Percentiles rank a stretch among this genome's conserved stretches.
Conservation (phyloP, 257 asterid genomes). For the Craterostigma plantagineum region DNA sequence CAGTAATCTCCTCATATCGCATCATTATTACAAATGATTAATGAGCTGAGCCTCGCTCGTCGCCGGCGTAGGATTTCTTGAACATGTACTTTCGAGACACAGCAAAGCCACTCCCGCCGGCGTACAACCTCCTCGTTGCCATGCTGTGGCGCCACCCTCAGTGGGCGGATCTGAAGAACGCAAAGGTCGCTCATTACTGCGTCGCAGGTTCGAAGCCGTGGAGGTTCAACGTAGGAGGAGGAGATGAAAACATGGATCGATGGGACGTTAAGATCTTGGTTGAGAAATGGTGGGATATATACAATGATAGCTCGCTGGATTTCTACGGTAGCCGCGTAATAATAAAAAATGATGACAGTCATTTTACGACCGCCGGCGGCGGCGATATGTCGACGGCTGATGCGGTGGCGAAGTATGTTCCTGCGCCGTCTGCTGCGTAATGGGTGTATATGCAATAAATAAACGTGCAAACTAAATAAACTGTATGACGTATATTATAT, state of each 20-base stretch:
- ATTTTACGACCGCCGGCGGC: no score
- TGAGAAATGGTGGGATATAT: slow-evolving; percentile 14
- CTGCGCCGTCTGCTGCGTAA: no score
- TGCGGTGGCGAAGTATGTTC: no score
- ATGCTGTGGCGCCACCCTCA: slow-evolving; percentile 84
- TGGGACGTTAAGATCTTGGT: slow-evolving; percentile 47
- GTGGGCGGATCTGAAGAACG: slow-evolving; percentile 30
- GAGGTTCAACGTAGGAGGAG: slow-evolving; percentile 51
- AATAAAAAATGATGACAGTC: no score
- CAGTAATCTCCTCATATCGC: not conserved
- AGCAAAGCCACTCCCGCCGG: slow-evolving; percentile 31
- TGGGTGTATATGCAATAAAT: no score
- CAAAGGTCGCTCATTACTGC: slow-evolving; percentile 72
- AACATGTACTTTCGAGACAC: slow-evolving; percentile 54
- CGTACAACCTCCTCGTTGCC: slow-evolving; percentile 52
- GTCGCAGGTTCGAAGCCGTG: slow-evolving; percentile 82
- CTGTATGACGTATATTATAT: no score
- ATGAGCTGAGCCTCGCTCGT: not conserved
- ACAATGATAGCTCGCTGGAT: not conserved
- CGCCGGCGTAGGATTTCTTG: slow-evolving; percentile 37
- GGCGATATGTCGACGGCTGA: no score
- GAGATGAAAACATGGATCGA: slow-evolving; percentile 57
- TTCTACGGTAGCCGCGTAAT: not conserved
- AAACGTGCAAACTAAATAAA: no score
- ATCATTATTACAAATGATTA: no score